Percentiles rank a stretch among this genome's conserved stretches.
Evolutionary conservation across 176 grass and related monocot genomes (phyloP).

Genomic region (Rhipidocladum racemiflorum): DNA sequence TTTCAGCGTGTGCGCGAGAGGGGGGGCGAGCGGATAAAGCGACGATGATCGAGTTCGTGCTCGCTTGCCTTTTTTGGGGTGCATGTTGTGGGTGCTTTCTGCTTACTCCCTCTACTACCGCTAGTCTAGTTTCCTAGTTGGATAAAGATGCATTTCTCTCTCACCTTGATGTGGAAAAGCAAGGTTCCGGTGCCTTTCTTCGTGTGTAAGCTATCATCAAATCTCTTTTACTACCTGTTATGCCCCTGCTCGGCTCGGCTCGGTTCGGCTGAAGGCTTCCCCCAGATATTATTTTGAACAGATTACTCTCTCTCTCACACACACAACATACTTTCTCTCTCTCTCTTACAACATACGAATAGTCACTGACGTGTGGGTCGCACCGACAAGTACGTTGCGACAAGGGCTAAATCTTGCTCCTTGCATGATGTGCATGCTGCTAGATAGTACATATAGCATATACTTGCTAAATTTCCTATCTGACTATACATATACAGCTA

Average conservation of each 20-base stretch:
- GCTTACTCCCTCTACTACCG: background rate
- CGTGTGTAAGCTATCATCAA: slow-evolving; percentile 29
- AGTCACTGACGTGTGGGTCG: background rate
- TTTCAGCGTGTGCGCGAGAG: background rate
- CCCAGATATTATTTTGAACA: background rate
- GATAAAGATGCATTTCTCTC: slow-evolving; percentile 47
- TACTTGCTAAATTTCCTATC: background rate
- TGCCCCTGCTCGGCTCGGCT: background rate
- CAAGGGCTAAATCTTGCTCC: background rate
- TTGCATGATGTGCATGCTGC: background rate
- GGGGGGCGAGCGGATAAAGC: background rate
- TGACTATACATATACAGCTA: background rate
- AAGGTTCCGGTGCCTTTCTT: slow-evolving; percentile 42
- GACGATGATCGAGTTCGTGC: background rate
- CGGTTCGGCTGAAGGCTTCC: background rate
- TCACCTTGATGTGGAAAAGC: slow-evolving; percentile 32
- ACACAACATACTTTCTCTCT: no score
- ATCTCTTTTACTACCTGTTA: background rate
- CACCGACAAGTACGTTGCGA: background rate
- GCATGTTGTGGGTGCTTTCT: slow-evolving; percentile 14
- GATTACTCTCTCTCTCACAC: background rate
- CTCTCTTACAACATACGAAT: background rate
- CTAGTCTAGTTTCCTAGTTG: background rate
- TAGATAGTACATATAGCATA: background rate
- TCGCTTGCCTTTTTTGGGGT: background rate